Evolutionary conservation across 768 basidiomycete species (phyloP).

Genomic region (Lentinula sp.): DNA sequence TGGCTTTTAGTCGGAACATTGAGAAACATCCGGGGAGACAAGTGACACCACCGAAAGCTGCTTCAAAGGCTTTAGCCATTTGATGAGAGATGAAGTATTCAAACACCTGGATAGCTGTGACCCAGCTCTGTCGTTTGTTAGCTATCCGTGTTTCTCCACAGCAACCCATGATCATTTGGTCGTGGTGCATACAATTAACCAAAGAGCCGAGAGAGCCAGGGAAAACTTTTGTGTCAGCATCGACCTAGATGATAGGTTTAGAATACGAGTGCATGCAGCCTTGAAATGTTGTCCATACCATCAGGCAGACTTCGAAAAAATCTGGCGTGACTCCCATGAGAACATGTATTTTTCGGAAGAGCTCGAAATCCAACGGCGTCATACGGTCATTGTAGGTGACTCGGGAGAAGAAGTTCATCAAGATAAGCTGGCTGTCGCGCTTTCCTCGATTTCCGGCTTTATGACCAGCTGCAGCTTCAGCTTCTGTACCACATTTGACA

Average conservation of each 20-base stretch:
- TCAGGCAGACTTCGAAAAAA: conserved; percentile 94
- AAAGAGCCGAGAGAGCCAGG: conserved; percentile 85
- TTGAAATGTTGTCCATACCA: conserved; percentile 53
- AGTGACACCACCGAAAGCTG: conserved; percentile 98
- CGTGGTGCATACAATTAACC: conserved; percentile 98
- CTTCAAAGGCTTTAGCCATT: conserved; percentile 96
- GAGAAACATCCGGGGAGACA: conserved; percentile 99
- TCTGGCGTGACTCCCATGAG: conserved; percentile 99
- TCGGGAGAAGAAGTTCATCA: conserved; percentile 99
- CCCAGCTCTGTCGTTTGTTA: conserved; percentile 98
- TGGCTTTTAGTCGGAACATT: conserved; percentile 97
- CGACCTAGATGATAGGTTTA: conserved; percentile 58
- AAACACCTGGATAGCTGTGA: conserved; percentile 96
- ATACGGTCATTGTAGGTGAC: conserved; percentile 99
- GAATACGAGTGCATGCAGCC: neutral
- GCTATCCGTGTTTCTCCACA: conserved; percentile 99
- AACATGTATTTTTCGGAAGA: conserved; percentile 93
- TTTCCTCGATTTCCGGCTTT: conserved; percentile 99
- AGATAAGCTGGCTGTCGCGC: conserved; percentile 94
- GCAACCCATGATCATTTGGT: conserved; percentile 98
- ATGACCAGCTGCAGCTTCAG: conserved; percentile 74
- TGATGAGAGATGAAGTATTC: conserved; percentile 99
- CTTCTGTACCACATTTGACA: conserved; percentile 94
- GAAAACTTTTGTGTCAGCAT: conserved; percentile 96
- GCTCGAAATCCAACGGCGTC: conserved; percentile 94